Conservation (phyloP, 148 eudicot species). For the Beta vulgaris region DNA sequence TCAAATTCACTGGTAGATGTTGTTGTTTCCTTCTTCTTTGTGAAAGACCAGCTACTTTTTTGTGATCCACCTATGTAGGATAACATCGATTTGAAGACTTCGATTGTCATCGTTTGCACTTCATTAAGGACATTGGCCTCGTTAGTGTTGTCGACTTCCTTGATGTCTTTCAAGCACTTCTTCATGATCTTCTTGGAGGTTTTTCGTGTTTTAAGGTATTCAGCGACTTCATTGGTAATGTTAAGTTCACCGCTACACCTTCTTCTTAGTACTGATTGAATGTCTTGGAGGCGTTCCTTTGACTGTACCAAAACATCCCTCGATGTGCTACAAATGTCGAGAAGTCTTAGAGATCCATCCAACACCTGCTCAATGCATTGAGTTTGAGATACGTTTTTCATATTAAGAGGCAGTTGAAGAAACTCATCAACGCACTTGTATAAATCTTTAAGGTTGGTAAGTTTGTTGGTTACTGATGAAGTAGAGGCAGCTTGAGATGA, state of each 20-base stretch:
- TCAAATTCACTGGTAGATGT: slow-evolving; percentile 15
- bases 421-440: slow-evolving; percentile 35
- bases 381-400: slow-evolving; percentile 5
- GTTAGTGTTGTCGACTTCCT: not conserved
- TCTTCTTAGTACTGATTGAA: slow-evolving; percentile 36
- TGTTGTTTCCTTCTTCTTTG: slow-evolving; percentile 6
- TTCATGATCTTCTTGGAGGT: slow-evolving; percentile 22
- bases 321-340: slow-evolving; percentile 31
- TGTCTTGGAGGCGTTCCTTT: slow-evolving; percentile 26
- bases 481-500: slow-evolving; percentile 31
- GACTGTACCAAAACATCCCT: slow-evolving; percentile 28
- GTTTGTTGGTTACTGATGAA: slow-evolving; percentile 23
- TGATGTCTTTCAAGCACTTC: slow-evolving; percentile 25
- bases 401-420: slow-evolving; percentile 27
- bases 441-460: slow-evolving; percentile 24
- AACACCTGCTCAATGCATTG: slow-evolving; percentile 13
- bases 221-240: slow-evolving; percentile 7
- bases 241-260: slow-evolving; percentile 27
- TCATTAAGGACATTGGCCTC: slow-evolving; percentile 14
- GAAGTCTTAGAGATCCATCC: slow-evolving; percentile 37
- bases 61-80: slow-evolving; percentile 8
- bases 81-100: slow-evolving; percentile 17
- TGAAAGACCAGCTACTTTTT: slow-evolving; percentile 20
- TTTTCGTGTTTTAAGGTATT: slow-evolving; percentile 23
- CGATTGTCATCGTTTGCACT: slow-evolving; percentile 17